Percentiles rank a stretch among this genome's conserved stretches.
Conservation (phyloP, 2,329 filamentous ascomycete genomes). For the Sporothrix dimorphospora region DNA sequence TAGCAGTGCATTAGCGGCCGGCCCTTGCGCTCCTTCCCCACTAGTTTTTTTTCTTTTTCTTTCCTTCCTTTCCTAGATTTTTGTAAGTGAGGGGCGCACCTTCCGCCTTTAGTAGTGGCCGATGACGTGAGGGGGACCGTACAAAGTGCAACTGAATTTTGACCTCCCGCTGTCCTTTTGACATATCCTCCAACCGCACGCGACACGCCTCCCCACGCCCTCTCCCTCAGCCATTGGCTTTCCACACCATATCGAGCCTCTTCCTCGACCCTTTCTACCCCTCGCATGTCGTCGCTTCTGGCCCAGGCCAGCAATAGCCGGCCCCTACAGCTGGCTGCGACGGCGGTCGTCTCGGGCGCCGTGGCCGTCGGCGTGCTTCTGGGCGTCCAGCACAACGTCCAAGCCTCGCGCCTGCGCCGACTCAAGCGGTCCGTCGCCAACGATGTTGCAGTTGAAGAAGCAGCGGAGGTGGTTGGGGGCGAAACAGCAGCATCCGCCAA, state of each 20-base stretch:
- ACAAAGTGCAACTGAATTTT: constrained; percentile 8
- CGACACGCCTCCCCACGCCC: neutral
- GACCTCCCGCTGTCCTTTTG: neutral
- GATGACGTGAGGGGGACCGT: constrained; percentile 21
- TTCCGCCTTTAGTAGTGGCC: constrained; percentile 8
- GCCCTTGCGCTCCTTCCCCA: constrained; percentile 16
- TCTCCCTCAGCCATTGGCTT: constrained; percentile 15
- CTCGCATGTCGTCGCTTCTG: constrained; percentile 46
- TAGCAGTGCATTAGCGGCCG: constrained; percentile 27
- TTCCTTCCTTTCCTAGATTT: neutral
- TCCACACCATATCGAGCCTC: neutral
- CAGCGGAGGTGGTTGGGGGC: neutral
- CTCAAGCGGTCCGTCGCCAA: constrained; percentile 62
- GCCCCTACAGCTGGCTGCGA: constrained; percentile 67
- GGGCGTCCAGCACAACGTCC: constrained; percentile 63
- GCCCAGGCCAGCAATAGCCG: constrained; percentile 50
- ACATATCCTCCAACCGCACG: neutral
- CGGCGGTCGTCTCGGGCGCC: constrained; percentile 67
- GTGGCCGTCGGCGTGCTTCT: constrained; percentile 64
- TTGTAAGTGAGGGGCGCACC: constrained; percentile 21
- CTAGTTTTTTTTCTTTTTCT: constrained; percentile 21
- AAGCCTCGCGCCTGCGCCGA: constrained; percentile 56
- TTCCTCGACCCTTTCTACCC: neutral
- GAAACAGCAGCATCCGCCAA: neutral
- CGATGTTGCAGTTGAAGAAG: constrained; percentile 38